phyloP scores from a whole-genome alignment of 148 eudicot species.

The Persicaria tinctoria region DNA sequence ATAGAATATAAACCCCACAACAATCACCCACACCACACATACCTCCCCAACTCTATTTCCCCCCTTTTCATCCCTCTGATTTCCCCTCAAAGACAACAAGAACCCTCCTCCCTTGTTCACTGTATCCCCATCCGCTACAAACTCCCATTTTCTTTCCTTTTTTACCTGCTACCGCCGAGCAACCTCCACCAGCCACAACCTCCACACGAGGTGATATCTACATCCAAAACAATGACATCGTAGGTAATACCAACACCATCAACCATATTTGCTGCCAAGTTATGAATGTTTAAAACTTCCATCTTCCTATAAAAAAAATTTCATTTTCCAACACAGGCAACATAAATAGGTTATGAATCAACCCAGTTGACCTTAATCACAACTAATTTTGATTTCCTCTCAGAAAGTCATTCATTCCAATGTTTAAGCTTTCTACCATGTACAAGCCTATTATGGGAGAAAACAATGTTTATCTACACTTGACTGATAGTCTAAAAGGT shows the following conservation, averaged over 20 bases:
- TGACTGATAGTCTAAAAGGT: neutral
- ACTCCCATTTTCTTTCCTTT: no score
- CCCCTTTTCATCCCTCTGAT: no score
- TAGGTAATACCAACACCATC: neutral
- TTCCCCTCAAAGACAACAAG: no score
- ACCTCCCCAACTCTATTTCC: no score
- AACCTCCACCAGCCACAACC: no score
- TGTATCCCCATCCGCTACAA: no score
- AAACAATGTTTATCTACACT: neutral
- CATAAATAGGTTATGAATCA: neutral
- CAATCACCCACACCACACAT: no score
- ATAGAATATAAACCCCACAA: no score
- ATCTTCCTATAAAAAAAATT: no score
- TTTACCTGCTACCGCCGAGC: no score
- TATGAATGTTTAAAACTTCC: constrained; percentile 5
- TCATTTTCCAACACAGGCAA: neutral
- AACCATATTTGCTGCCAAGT: neutral
- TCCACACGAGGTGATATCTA: neutral
- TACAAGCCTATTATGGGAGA: neutral
- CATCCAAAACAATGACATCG: neutral
- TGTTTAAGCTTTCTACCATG: neutral
- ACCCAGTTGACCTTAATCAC: neutral
- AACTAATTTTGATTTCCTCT: neutral
- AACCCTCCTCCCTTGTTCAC: no score
- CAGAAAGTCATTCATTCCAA: neutral